Evolutionary conservation across 140 eudicot genomes (phyloP).

Genomic region (Ambrosia hybrid): DNA sequence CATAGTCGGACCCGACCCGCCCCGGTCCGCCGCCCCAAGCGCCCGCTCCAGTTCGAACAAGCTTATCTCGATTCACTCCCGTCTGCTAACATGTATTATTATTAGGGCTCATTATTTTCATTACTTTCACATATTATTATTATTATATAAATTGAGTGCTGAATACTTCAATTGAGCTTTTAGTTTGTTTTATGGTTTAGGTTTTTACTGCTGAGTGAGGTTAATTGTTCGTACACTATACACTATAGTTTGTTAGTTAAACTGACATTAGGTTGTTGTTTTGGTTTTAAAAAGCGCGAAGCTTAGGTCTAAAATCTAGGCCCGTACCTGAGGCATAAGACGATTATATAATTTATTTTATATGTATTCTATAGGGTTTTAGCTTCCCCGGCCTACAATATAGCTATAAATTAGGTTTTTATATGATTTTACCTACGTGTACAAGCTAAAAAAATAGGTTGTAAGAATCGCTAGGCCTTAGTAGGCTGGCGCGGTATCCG

Average conservation of each 20-base stretch:
- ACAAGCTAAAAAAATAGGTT: too few species aligned
- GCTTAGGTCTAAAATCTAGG: too few species aligned
- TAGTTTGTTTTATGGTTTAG: conserved; percentile 15
- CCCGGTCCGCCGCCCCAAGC: conserved; percentile 70
- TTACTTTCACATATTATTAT: not conserved
- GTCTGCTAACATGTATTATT: conserved; percentile 78
- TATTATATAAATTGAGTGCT: not conserved
- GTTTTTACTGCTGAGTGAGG: conserved; percentile 13
- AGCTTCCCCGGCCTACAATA: too few species aligned
- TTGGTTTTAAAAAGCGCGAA: too few species aligned
- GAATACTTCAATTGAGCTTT: not conserved
- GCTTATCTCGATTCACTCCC: conserved; percentile 95
- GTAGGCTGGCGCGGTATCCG: too few species aligned
- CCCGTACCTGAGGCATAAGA: too few species aligned
- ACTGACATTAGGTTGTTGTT: not conserved
- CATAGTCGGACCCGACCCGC: conserved; percentile 86
- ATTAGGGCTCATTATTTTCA: conserved; percentile 17
- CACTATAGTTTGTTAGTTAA: not conserved
- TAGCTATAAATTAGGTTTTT: conserved; percentile 5
- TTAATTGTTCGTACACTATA: too few species aligned
- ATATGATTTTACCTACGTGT: too few species aligned
- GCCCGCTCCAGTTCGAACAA: conserved; percentile 94
- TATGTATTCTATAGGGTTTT: too few species aligned
- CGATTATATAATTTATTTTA: too few species aligned
- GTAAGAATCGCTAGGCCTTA: too few species aligned